Evolutionary conservation across 2,329 filamentous ascomycete genomes (phyloP).

Genomic region (Claviceps sp.): DNA sequence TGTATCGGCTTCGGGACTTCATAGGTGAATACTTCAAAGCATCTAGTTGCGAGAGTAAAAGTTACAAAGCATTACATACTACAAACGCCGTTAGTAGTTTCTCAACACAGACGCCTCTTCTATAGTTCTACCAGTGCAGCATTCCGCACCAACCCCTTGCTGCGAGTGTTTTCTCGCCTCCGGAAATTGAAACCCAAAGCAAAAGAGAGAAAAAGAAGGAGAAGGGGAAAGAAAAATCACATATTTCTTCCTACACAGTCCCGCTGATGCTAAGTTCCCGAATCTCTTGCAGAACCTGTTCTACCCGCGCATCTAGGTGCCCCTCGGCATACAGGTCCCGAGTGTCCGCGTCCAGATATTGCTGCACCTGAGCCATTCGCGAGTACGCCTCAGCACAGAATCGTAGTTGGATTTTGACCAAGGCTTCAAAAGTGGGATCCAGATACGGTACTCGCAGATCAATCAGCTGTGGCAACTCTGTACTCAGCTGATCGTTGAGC

Average conservation of each 20-base stretch:
- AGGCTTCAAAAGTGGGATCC: constrained; percentile 90
- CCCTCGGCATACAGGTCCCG: constrained; percentile 92
- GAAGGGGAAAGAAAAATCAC: not conserved
- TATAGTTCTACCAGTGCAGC: not conserved
- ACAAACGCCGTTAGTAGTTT: not conserved
- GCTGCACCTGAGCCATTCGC: constrained; percentile 97
- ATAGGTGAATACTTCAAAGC: not conserved
- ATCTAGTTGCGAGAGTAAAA: not conserved
- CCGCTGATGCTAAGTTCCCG: constrained; percentile 85
- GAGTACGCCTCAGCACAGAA: constrained; percentile 98
- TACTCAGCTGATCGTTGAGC: constrained; percentile 89
- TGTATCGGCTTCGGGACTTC: not conserved
- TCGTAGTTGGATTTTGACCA: constrained; percentile 94
- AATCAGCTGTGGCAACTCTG: constrained; percentile 87
- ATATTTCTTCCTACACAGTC: constrained; percentile 36
- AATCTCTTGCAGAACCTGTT: constrained; percentile 94
- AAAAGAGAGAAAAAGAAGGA: no score
- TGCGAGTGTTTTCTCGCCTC: not conserved
- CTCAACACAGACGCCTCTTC: not conserved
- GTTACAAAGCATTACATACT: not conserved
- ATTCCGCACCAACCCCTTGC: not conserved
- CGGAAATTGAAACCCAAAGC: not conserved
- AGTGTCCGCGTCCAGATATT: constrained; percentile 91
- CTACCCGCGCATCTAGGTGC: constrained; percentile 79
- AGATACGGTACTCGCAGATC: constrained; percentile 94